phyloP scores from a whole-genome alignment of 129 eudicot genomes.

The Dittrichia graveolens region DNA sequence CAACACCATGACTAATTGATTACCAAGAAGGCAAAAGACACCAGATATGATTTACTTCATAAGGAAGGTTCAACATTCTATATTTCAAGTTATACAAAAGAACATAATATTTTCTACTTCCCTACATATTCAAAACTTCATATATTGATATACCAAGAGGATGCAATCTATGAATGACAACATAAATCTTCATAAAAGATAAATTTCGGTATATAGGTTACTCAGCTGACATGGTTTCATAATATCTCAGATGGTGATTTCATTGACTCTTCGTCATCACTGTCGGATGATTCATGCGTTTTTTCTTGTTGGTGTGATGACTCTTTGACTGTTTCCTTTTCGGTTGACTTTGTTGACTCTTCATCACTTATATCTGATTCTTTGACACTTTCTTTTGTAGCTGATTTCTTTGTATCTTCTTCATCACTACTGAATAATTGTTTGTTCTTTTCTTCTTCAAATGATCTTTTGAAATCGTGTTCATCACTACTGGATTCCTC shows the following conservation, averaged over 20 bases:
- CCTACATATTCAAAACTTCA: too few relatives aligned
- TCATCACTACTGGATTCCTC: constrained; percentile 5
- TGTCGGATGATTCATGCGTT: neutral
- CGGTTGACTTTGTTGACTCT: constrained; percentile 2
- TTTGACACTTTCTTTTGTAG: neutral
- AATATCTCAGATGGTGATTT: neutral
- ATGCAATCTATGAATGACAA: too few relatives aligned
- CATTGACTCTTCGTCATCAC: constrained; percentile 10
- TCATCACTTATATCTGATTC: neutral
- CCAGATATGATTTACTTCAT: too few relatives aligned
- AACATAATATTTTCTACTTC: too few relatives aligned
- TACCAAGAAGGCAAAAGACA: too few relatives aligned
- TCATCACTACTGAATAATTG: neutral
- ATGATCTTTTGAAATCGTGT: neutral
- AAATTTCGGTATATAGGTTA: neutral
- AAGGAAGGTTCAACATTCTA: too few relatives aligned
- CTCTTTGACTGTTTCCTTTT: neutral
- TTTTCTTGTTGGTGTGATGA: neutral
- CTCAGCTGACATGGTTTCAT: neutral
- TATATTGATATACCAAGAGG: too few relatives aligned
- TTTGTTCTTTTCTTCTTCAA: neutral
- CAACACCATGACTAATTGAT: too few relatives aligned
- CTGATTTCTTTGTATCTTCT: constrained; percentile 17
- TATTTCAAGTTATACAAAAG: too few relatives aligned
- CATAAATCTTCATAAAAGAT: too few relatives aligned